Base-by-base conservation (phyloP, 1,139 yeast genomes). In the Pichia sp. region DNA sequence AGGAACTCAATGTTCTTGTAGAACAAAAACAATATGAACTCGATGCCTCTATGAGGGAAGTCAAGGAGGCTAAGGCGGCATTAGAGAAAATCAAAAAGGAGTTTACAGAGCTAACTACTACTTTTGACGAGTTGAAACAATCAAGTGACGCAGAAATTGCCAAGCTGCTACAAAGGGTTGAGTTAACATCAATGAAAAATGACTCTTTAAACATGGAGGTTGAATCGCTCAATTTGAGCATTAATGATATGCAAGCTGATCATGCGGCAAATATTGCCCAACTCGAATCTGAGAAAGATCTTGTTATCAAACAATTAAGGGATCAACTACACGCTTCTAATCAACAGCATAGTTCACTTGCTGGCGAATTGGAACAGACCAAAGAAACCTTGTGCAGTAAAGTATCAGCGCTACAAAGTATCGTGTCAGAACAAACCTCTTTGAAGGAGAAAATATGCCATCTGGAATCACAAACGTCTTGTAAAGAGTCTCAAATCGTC, bases 11-110 rank as follows among this genome's bases (percentile, higher is more conserved):
- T 14, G 12, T 16, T 2, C 12, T 26, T 13, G 7, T 42, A 11
- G 23, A 33, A 16, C 14, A 7, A 1, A 42, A 49, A 18, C 8
- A 46, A 32, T n/a, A 37, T 29, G 22, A 27, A 19, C 8, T 46
- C 34, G 20, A 32, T 6, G 18, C 14, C 14, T 14, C 17, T 25
- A 3, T 14, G 18, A 3, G 14, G 16, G 16, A 25, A 9, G 9
- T 16, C 1, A 12, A 22, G 1, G 15, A 20, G 11, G 12, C 23
- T 3, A 27, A 18, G 9, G 21, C 27, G 3, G 21, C 28, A 29
- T 24, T 48, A 11, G 16, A 4, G 1, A 22, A 30, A 9, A 6
- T 43, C 10, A 41, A 40, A 19, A 5, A 4, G 8, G 12, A 25
- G 16, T 25, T 9, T 25, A 9, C 17, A 14, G 15, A 25, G 10